phyloP scores from a whole-genome alignment of 1,284 basidiomycete genomes.

The Pseudozyma flocculosa region DNA sequence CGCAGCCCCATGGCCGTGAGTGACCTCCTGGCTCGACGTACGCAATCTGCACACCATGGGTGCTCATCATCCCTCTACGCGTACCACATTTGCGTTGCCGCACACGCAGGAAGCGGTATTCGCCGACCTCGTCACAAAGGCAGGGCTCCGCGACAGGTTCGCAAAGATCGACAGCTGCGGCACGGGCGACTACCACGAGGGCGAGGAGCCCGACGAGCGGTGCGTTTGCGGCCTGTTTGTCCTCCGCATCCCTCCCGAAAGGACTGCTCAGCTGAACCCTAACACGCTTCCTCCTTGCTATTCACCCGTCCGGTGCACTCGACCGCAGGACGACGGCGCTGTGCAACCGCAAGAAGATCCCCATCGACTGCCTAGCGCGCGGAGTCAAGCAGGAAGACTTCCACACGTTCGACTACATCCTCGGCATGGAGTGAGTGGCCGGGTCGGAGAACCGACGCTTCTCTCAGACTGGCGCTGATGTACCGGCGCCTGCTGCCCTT shows the following conservation, averaged over 20 bases:
- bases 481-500: too few species aligned
- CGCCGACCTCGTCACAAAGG: conserved; percentile 23
- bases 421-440: conserved; percentile 59
- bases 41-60: too few species aligned
- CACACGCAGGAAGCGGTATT: conserved; percentile 40
- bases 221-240: conserved; percentile 10
- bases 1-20: conserved; percentile 49
- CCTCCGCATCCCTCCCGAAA: too few species aligned
- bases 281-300: too few species aligned
- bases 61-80: too few species aligned
- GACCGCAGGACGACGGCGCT: conserved; percentile 60
- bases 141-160: conserved; percentile 34
- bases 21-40: not conserved
- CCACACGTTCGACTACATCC: conserved; percentile 60
- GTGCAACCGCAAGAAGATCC: conserved; percentile 58
- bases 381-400: conserved; percentile 58
- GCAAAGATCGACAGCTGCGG: conserved; percentile 49
- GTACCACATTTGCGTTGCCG: too few species aligned
- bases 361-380: conserved; percentile 59
- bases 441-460: too few species aligned
- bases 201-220: conserved; percentile 50
- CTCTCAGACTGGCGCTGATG: too few species aligned
- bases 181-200: conserved; percentile 48
- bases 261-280: too few species aligned
- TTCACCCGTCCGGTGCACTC: conserved; percentile 13